Percentiles rank a stretch among this genome's conserved stretches.
These are phyloP conservation scores for Cucumis sativus DNA, from an alignment of 306 rosid genomes.

Conservation along the genomic window DNA sequence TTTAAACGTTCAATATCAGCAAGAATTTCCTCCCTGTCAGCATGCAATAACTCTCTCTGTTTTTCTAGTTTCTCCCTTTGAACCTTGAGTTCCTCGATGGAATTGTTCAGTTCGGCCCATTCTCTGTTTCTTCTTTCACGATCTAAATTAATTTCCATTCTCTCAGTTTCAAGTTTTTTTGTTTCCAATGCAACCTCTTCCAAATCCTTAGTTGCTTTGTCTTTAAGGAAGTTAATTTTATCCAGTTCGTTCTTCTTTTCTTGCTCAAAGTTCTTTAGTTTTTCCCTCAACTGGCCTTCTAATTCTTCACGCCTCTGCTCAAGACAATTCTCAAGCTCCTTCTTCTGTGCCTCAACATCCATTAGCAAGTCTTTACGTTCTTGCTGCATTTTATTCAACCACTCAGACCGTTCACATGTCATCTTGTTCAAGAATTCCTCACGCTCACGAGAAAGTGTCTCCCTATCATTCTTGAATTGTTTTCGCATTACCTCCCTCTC, in stretches of 20 bases:
- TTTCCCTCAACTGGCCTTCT: slow-evolving; percentile 68
- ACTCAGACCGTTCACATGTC: slow-evolving; percentile 69
- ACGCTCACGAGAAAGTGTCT: slow-evolving; percentile 57
- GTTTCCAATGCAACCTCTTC: slow-evolving; percentile 65
- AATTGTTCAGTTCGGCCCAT: slow-evolving; percentile 78
- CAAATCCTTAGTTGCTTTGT: slow-evolving; percentile 55
- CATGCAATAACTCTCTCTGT: slow-evolving; percentile 81
- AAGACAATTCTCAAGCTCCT: slow-evolving; percentile 64
- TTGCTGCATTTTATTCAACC: slow-evolving; percentile 80
- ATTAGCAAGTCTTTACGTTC: slow-evolving; percentile 66
- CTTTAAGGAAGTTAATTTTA: slow-evolving; percentile 46
- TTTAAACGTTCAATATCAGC: slow-evolving; percentile 60
- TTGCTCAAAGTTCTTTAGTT: slow-evolving; percentile 55
- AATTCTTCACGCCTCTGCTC: slow-evolving; percentile 85
- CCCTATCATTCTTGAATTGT: slow-evolving; percentile 50
- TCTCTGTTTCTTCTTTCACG: slow-evolving; percentile 73
- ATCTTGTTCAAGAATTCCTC: slow-evolving; percentile 82
- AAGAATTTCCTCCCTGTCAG: slow-evolving; percentile 62
- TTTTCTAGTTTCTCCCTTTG: slow-evolving; percentile 80
- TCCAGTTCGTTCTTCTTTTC: slow-evolving; percentile 63
- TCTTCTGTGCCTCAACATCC: slow-evolving; percentile 68
- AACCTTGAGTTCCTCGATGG: slow-evolving; percentile 72
- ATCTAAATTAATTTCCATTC: slow-evolving; percentile 69
- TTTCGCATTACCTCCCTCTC: slow-evolving; percentile 57
- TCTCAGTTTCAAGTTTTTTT: slow-evolving; percentile 67